A percentile compares a stretch with the other conserved stretches of the same genome.
Conservation (phyloP, 257 asterid species). For the Solanum ossicruentum region DNA sequence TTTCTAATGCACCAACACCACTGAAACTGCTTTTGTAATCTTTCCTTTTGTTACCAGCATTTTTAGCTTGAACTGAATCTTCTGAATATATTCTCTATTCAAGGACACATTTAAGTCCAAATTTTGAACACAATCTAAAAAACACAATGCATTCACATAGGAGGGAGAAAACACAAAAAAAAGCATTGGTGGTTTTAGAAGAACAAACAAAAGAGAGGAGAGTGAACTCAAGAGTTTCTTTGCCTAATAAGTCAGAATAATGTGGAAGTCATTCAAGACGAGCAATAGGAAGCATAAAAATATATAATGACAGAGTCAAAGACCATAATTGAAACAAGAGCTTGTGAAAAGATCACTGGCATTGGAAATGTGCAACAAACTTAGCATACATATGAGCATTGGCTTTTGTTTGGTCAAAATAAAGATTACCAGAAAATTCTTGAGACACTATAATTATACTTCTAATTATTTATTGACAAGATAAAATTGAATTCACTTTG, state of each 20-base stretch:
- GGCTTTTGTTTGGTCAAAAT: background rate
- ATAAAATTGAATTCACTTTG: background rate
- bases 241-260: background rate
- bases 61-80: slow-evolving; percentile 15
- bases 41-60: slow-evolving; percentile 27
- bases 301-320: background rate
- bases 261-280: background rate
- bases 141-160: background rate
- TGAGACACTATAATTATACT: background rate
- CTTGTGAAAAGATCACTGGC: background rate
- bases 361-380: background rate
- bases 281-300: background rate
- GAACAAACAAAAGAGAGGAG: background rate
- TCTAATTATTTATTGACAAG: background rate
- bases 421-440: background rate
- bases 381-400: background rate
- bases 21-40: slow-evolving; percentile 19
- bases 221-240: background rate
- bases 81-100: slow-evolving; percentile 24
- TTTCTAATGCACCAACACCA: slow-evolving; percentile 7
- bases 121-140: background rate
- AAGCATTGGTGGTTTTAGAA: background rate
- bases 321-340: background rate
- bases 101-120: background rate
- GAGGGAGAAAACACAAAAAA: background rate